Conservation (phyloP, 495 filamentous ascomycete genomes). For the Neurospora cerealis region DNA sequence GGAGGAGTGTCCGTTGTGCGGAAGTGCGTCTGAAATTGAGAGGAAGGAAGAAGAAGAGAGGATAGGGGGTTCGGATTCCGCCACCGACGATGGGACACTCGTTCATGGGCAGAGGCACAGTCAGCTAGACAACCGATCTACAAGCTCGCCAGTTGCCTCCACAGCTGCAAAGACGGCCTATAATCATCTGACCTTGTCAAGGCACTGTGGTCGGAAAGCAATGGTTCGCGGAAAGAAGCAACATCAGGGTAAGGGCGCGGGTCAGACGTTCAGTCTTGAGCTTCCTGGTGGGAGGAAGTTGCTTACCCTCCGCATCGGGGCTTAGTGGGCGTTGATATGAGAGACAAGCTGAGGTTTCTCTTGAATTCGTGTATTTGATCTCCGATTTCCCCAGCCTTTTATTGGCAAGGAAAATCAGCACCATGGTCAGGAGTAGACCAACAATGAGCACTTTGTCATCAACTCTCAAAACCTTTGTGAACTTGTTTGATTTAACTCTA, state of each 20-base stretch:
- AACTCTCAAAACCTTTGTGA: not conserved
- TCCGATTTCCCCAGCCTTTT: not conserved
- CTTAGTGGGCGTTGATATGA: not conserved
- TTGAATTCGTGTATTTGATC: not conserved
- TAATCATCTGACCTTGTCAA: not conserved
- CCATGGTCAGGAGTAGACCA: not conserved
- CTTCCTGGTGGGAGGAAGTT: not conserved
- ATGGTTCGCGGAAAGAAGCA: not conserved
- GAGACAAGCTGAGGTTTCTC: not conserved
- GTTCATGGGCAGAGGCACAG: not conserved
- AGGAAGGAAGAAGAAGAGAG: not conserved
- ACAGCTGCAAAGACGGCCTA: not conserved
- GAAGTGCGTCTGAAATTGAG: not conserved
- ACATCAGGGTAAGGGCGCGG: not conserved
- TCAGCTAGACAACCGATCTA: not conserved
- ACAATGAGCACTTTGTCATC: not conserved
- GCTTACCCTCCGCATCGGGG: not conserved
- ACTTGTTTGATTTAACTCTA: not conserved
- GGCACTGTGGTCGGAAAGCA: not conserved
- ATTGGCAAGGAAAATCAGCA: not conserved
- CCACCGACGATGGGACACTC: not conserved
- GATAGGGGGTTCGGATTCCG: not conserved
- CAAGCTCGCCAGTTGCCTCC: not conserved
- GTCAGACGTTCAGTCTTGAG: not conserved
- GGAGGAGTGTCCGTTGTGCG: not conserved